These are phyloP conservation scores for Didymellaceae sp. DNA, from an alignment of 2,329 filamentous ascomycete genomes.

Conservation along the genomic window DNA sequence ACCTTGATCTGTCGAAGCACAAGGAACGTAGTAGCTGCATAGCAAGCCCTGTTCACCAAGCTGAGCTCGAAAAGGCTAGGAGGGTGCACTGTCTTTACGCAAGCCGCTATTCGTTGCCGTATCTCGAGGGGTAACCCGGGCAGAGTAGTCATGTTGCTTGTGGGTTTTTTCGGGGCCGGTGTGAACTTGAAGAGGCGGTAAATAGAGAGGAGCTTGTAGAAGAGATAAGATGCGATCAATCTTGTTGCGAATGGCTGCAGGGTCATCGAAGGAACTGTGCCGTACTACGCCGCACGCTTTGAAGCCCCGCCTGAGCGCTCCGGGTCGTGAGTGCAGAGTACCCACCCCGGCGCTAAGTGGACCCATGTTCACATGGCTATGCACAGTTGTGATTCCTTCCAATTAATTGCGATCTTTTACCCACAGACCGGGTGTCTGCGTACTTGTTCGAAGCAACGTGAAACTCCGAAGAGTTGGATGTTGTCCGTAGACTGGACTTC, in stretches of 20 bases:
- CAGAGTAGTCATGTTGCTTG: too few relatives aligned
- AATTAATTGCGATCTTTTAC: neutral
- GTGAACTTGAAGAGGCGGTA: too few relatives aligned
- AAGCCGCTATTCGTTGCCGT: conserved; percentile 25
- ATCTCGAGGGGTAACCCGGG: conserved; percentile 24
- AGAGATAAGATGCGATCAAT: too few relatives aligned
- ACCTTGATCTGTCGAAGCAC: conserved; percentile 22
- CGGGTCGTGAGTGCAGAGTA: too few relatives aligned
- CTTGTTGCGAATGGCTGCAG: too few relatives aligned
- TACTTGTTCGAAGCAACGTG: neutral
- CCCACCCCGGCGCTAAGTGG: neutral
- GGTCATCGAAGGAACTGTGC: too few relatives aligned
- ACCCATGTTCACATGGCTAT: neutral
- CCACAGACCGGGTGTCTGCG: neutral
- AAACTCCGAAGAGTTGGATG: neutral
- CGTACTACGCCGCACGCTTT: neutral
- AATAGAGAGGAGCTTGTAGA: too few relatives aligned
- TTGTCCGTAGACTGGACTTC: too few relatives aligned
- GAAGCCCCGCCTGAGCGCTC: neutral
- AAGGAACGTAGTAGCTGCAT: conserved; percentile 19
- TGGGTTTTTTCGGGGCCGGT: too few relatives aligned
- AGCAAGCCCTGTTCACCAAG: conserved; percentile 26
- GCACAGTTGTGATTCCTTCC: neutral
- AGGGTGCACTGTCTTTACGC: conserved; percentile 21
- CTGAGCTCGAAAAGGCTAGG: conserved; percentile 27